A percentile compares a stretch with the other conserved stretches of the same genome.
Evolutionary conservation across 2,329 filamentous ascomycete species (phyloP).

Genomic region (Exophiala aquamarina): DNA sequence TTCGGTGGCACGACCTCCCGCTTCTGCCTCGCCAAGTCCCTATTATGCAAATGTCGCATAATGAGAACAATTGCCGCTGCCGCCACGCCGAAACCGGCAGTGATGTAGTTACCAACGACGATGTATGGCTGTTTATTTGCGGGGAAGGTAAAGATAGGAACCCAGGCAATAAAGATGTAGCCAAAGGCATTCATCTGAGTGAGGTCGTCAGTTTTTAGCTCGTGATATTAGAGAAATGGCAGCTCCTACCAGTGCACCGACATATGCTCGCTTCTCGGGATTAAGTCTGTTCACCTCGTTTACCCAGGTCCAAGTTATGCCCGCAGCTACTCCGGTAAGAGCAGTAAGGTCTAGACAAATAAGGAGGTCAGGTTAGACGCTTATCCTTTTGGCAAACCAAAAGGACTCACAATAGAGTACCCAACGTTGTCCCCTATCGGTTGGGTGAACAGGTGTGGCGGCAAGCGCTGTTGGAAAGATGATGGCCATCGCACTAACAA

Average conservation of each 20-base stretch:
- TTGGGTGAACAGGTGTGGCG: constrained; percentile 4
- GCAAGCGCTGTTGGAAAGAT: constrained; percentile 5
- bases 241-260: constrained; percentile 1
- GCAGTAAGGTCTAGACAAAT: constrained; percentile 1
- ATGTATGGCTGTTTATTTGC: constrained; percentile 9
- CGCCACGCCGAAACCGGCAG: background rate
- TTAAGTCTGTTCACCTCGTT: constrained; percentile 5
- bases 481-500: constrained; percentile 4
- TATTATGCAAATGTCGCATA: constrained; percentile 2
- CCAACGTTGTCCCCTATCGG: constrained; percentile 1
- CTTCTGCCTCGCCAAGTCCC: background rate
- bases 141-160: constrained; percentile 5
- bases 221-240: background rate
- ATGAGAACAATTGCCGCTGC: background rate
- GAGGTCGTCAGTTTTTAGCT: background rate
- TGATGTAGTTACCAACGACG: constrained; percentile 5
- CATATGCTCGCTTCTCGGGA: constrained; percentile 5
- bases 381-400: background rate
- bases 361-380: background rate
- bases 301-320: constrained; percentile 6
- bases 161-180: constrained; percentile 7
- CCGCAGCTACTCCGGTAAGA: constrained; percentile 3
- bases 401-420: constrained; percentile 2
- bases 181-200: constrained; percentile 7
- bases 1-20: background rate